A percentile compares a stretch with the other conserved stretches of the same genome.
Conservation (phyloP, 345 rosid genomes). For the Mangifera indica region DNA sequence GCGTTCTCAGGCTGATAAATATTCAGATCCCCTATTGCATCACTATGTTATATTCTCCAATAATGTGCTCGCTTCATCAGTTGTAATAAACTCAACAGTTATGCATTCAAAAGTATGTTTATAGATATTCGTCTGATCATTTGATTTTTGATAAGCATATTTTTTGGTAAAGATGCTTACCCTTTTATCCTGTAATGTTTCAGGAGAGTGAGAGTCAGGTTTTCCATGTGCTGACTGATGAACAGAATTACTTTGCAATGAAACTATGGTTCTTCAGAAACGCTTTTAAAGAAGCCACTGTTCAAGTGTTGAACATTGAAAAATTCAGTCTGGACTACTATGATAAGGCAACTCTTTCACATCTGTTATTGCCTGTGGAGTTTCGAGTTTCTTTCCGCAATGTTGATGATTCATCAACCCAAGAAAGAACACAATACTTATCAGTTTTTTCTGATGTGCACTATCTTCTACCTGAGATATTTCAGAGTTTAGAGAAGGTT, state of each 20-base stretch:
- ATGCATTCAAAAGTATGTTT: constrained; percentile 61
- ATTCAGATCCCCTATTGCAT: constrained; percentile 59
- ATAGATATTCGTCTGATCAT: constrained; percentile 7
- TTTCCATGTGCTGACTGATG: constrained; percentile 89
- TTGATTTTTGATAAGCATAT: constrained; percentile 6
- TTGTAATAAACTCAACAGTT: constrained; percentile 82
- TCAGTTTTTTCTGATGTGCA: constrained; percentile 76
- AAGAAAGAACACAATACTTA: constrained; percentile 58
- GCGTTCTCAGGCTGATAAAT: constrained; percentile 45
- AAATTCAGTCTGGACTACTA: constrained; percentile 43
- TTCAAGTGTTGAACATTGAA: constrained; percentile 73
- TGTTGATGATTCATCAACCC: constrained; percentile 36
- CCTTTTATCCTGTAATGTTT: constrained; percentile 31
- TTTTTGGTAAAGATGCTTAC: constrained; percentile 26
- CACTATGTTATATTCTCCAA: constrained; percentile 79
- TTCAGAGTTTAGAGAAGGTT: constrained; percentile 58
- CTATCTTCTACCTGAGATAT: constrained; percentile 75
- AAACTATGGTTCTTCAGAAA: constrained; percentile 80
- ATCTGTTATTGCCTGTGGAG: constrained; percentile 68
- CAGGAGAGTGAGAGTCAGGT: constrained; percentile 83
- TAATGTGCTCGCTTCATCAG: constrained; percentile 84
- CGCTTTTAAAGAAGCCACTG: constrained; percentile 54
- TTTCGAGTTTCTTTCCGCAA: constrained; percentile 63
- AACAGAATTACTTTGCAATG: constrained; percentile 82
- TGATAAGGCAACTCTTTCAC: constrained; percentile 42